Evolutionary conservation across 2,329 filamentous ascomycete genomes (phyloP).

Genomic region (Botrytis porri): DNA sequence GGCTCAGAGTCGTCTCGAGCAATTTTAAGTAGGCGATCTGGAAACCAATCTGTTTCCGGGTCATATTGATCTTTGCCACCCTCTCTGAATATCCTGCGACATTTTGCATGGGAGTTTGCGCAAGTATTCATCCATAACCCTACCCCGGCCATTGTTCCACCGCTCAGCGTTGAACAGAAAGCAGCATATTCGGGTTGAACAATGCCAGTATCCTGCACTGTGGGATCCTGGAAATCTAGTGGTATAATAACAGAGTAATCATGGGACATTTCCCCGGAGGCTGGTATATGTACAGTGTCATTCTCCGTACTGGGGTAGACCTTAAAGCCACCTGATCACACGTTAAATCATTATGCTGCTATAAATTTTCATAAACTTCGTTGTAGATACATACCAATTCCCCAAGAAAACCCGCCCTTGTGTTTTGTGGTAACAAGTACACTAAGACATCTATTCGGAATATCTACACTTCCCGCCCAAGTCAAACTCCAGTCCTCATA

Average conservation of each 20-base stretch:
- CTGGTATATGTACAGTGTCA: neutral
- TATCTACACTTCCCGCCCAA: neutral
- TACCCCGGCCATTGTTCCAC: neutral
- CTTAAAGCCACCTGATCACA: neutral
- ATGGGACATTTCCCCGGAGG: neutral
- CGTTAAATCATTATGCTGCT: neutral
- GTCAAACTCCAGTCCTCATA: neutral
- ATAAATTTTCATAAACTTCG: neutral
- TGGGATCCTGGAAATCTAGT: neutral
- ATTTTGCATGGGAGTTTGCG: neutral
- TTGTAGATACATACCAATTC: neutral
- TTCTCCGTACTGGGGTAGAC: neutral
- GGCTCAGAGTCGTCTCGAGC: neutral
- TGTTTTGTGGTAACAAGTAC: neutral
- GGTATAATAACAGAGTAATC: neutral
- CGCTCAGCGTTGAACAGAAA: neutral
- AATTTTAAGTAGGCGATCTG: neutral
- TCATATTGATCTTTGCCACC: neutral
- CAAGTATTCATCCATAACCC: neutral
- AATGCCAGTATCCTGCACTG: neutral
- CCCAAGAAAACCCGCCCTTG: neutral
- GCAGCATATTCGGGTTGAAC: neutral
- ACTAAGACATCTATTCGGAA: neutral
- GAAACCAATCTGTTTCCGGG: neutral
- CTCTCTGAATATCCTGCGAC: neutral